Conservation (phyloP, 169 alveolate genomes). For the Cystoisospora suis region DNA sequence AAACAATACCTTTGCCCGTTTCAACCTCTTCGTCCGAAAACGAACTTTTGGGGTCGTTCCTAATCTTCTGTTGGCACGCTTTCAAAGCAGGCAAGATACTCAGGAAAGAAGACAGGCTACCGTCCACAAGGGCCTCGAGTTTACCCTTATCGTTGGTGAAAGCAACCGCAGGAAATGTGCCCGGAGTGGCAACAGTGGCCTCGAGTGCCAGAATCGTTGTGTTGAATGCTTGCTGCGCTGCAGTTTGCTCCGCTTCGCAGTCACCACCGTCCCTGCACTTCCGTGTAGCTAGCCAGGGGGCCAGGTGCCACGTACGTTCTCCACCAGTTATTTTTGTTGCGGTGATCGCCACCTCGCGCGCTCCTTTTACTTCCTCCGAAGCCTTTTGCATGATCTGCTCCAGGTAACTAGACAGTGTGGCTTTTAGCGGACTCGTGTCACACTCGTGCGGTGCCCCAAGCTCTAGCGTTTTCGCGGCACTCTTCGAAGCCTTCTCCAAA, state of each 20-base stretch:
- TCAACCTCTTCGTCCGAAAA: conserved; percentile 1
- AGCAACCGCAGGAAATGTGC: conserved; percentile 2
- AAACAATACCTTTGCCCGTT: neutral
- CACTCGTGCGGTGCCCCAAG: conserved; percentile 16
- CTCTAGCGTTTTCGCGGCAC: neutral
- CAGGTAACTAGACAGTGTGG: neutral
- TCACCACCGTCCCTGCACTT: neutral
- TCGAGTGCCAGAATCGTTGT: neutral
- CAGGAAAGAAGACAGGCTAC: neutral
- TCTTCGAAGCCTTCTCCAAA: neutral
- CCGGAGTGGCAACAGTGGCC: neutral
- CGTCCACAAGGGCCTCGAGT: conserved; percentile 12
- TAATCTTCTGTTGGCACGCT: neutral
- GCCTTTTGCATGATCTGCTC: neutral
- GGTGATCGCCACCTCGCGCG: conserved; percentile 15
- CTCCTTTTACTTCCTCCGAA: neutral
- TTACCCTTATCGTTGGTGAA: neutral
- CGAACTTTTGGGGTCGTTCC: neutral
- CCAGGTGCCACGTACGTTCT: neutral
- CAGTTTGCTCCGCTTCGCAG: neutral
- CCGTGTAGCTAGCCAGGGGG: neutral
- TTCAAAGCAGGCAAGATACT: neutral
- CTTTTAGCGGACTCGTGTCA: neutral
- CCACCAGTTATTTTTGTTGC: conserved; percentile 44
- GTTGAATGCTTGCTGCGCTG: neutral